Percentiles rank a stretch among this genome's conserved stretches.
phyloP scores from a whole-genome alignment of 345 rosid species.

The Cardamine resedifolia region DNA sequence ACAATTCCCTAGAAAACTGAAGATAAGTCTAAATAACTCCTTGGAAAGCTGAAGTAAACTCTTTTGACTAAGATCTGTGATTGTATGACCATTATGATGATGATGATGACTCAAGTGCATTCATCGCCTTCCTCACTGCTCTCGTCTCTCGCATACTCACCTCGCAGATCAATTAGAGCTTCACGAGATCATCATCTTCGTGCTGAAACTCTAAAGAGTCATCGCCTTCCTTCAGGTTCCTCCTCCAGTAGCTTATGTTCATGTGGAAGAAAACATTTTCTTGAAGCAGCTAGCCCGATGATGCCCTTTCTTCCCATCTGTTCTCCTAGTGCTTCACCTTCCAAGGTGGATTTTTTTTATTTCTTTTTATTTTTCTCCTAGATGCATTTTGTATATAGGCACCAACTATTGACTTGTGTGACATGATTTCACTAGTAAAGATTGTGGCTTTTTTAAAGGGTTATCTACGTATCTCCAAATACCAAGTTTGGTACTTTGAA shows the following conservation, averaged over 20 bases:
- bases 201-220: constrained; percentile 4
- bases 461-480: background rate
- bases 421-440: background rate
- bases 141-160: background rate
- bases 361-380: background rate
- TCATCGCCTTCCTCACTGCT: constrained; percentile 19
- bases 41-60: no score
- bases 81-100: constrained; percentile 10
- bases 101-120: constrained; percentile 11
- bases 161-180: constrained; percentile 15
- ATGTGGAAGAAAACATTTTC: constrained; percentile 53
- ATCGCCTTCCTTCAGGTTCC: constrained; percentile 1
- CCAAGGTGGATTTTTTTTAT: constrained; percentile 40
- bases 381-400: background rate
- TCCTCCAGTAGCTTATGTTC: constrained; percentile 33
- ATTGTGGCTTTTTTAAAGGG: background rate
- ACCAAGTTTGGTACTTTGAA: background rate
- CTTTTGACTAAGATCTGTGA: constrained; percentile 6
- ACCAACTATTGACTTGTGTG: background rate
- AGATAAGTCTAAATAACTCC: no score
- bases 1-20: background rate
- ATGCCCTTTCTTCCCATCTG: constrained; percentile 43
- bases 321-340: constrained; percentile 24
- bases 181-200: constrained; percentile 24
- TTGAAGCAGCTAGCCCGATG: constrained; percentile 36